These are phyloP conservation scores for Globisporangium lucens DNA, from an alignment of 352 stramenopile species.

Conservation along the genomic window DNA sequence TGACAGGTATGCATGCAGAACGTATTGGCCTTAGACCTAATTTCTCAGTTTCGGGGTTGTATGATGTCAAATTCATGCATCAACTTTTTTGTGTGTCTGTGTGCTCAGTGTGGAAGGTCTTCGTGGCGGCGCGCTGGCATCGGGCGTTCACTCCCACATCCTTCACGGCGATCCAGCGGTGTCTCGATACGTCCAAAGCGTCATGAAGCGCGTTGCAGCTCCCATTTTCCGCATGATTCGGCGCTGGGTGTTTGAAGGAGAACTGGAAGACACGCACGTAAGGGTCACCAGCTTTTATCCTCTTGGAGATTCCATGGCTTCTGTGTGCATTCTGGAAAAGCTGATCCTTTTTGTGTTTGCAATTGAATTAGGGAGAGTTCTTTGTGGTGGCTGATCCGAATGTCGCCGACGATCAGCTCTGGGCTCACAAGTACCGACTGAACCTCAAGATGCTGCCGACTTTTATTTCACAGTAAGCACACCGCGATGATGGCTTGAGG, in stretches of 20 bases:
- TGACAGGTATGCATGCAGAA: slow-evolving; percentile 49
- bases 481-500: background rate
- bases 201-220: slow-evolving; percentile 75
- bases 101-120: slow-evolving; percentile 68
- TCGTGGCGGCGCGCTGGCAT: slow-evolving; percentile 85
- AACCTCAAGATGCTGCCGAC: slow-evolving; percentile 83
- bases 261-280: slow-evolving; percentile 84
- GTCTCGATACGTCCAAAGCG: slow-evolving; percentile 64
- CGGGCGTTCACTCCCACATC: slow-evolving; percentile 88
- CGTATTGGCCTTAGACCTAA: background rate
- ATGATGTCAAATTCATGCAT: background rate
- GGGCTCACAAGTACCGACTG: slow-evolving; percentile 84
- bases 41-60: background rate
- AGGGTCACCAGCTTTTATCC: slow-evolving; percentile 7
- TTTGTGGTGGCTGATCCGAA: slow-evolving; percentile 79
- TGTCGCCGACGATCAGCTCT: slow-evolving; percentile 79
- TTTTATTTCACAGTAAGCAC: slow-evolving; percentile 80
- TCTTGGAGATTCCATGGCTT: background rate
- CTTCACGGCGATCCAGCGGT: slow-evolving; percentile 88
- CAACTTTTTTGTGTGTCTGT: slow-evolving; percentile 5
- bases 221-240: slow-evolving; percentile 88
- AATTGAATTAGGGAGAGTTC: slow-evolving; percentile 65
- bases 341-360: slow-evolving; percentile 1
- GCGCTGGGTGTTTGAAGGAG: slow-evolving; percentile 85
- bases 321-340: background rate